Base-by-base conservation (phyloP, 1,284 basidiomycete species). In the Coniophora puteana region DNA sequence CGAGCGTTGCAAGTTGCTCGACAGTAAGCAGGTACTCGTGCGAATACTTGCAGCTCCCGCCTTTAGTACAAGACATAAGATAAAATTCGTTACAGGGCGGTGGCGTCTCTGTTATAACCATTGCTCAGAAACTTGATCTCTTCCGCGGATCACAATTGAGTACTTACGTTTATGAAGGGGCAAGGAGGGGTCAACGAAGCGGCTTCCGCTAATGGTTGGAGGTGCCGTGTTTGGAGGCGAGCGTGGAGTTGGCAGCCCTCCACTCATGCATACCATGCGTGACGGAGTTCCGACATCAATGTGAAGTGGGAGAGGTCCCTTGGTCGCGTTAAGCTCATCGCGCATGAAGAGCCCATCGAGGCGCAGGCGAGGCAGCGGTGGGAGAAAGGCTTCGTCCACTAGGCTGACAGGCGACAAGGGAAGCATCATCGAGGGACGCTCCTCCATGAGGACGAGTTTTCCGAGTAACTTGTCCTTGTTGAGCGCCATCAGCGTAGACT, bases 1-100 rank as follows among this genome's bases (percentile, higher is more conserved):
- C 71, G 52, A 89, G 62, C 14, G 72, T 72, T 18, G 72, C 71
- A 43, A 87, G 65, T 55, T 88, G 83, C 38, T 86, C 85, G 4
- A 71, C 63, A 2, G 78, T 82, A 42, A 89, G 61, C 25, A 72
- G 62, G 55, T 88, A 89, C 42, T 86, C 82, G 61, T 89, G 86
- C 25, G 83, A 85, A 60, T 87, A 89, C 62, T 83, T 87, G 75
- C 86, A 89, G 32, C 71, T 66, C 28, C 72, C 85, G 57, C 80
- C 82, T 68, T 87, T 88, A 38, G 81, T 82, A 61, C 85, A 89
- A 30, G 69, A 74, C 78, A 87, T 83, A 54, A 89, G 63, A 64
- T 89, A 86, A 57, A 78, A 73, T 63, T 89, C 80, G 52, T 89
- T 89, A 67, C 85, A 89, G 13, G 85, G 86, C 8, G 86, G 85